These are phyloP conservation scores for Pythium dissotocum DNA, from an alignment of 352 stramenopile genomes.

Conservation along the genomic window DNA sequence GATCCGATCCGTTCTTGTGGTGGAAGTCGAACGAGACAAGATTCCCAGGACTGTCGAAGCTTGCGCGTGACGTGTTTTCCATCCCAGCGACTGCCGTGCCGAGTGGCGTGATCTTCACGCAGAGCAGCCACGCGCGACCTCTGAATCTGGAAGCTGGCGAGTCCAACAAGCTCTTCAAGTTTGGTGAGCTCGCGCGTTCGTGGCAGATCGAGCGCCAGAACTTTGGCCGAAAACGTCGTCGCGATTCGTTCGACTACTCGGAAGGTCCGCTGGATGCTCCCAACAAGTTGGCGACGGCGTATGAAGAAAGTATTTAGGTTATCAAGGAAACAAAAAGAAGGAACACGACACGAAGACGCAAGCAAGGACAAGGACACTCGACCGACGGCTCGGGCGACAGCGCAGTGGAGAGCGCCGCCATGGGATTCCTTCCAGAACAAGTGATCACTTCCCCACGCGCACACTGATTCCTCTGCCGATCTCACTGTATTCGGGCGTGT, in stretches of 20 bases:
- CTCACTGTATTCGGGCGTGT: neutral
- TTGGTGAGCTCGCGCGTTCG: constrained; percentile 64
- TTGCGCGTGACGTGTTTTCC: constrained; percentile 73
- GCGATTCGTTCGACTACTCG: constrained; percentile 78
- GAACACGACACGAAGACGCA: neutral
- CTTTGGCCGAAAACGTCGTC: constrained; percentile 72
- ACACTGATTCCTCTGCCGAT: constrained; percentile 2
- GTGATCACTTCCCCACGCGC: neutral
- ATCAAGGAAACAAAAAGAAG: constrained; percentile 12
- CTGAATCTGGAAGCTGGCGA: constrained; percentile 59
- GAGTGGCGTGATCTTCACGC: constrained; percentile 72
- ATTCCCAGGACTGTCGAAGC: constrained; percentile 68
- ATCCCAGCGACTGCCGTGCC: constrained; percentile 70
- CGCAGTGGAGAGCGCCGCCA: neutral
- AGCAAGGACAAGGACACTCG: constrained; percentile 4
- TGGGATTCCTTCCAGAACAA: neutral
- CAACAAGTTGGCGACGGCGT: constrained; percentile 56
- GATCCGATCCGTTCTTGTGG: constrained; percentile 78
- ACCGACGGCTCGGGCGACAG: neutral
- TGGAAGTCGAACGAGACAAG: constrained; percentile 85
- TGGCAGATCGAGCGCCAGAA: constrained; percentile 82
- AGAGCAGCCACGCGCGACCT: constrained; percentile 56
- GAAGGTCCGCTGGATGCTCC: constrained; percentile 57
- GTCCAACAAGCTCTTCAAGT: constrained; percentile 78
- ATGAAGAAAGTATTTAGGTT: constrained; percentile 90